These are phyloP conservation scores for Plasmodium gonderi DNA, from an alignment of 169 alveolate species.

Conservation along the genomic window DNA sequence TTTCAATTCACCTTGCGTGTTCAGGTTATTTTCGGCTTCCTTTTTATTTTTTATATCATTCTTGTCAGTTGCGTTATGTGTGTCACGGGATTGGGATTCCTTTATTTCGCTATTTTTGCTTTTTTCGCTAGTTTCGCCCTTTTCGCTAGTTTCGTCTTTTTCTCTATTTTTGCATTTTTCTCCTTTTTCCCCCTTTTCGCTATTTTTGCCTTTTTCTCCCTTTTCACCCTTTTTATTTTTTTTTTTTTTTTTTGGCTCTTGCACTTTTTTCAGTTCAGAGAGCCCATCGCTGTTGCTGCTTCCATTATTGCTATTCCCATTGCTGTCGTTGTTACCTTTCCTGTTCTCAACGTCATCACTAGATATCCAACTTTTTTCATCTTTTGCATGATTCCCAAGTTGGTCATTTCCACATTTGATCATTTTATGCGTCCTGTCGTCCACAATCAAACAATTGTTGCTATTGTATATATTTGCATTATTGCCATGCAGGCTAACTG, in stretches of 20 bases:
- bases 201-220: not conserved
- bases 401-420: not conserved
- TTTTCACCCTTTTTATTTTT: not conserved
- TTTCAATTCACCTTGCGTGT: constrained; percentile 23
- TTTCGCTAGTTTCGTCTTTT: constrained; percentile 53
- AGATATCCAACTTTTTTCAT: not conserved
- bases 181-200: constrained; percentile 50
- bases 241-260: constrained; percentile 11
- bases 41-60: constrained; percentile 10
- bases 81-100: constrained; percentile 60
- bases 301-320: constrained; percentile 68
- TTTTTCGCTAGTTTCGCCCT: constrained; percentile 39
- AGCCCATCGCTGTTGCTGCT: constrained; percentile 15
- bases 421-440: not conserved
- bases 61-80: constrained; percentile 17
- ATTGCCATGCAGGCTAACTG: not conserved
- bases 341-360: not conserved
- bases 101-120: constrained; percentile 69
- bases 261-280: not conserved
- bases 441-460: not conserved
- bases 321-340: constrained; percentile 73
- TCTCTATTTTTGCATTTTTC: constrained; percentile 73
- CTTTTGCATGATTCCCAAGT: not conserved
- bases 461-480: not conserved
- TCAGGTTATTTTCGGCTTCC: constrained; percentile 5